phyloP scores from a whole-genome alignment of 2,329 filamentous ascomycete species.

The Aspergillus puulaauensis region DNA sequence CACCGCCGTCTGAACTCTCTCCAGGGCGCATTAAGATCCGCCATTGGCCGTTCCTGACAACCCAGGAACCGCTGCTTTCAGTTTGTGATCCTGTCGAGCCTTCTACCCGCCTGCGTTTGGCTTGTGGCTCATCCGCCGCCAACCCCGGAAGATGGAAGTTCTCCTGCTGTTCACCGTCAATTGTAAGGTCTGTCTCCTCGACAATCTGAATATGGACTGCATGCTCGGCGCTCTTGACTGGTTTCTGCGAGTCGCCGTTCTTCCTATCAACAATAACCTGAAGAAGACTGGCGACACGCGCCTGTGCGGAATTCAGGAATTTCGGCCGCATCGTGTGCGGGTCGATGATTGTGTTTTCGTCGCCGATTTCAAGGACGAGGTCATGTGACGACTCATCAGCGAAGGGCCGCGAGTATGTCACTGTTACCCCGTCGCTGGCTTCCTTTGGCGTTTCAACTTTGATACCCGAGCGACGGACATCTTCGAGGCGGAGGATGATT shows the following conservation, averaged over 20 bases:
- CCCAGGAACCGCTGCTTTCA: slow-evolving; percentile 50
- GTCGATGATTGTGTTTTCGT: slow-evolving; percentile 62
- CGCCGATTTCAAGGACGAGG: slow-evolving; percentile 76
- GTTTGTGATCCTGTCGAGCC: neutral
- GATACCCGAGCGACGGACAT: slow-evolving; percentile 85
- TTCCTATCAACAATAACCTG: slow-evolving; percentile 81
- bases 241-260: slow-evolving; percentile 33
- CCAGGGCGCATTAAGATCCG: slow-evolving; percentile 63
- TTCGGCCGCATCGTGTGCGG: slow-evolving; percentile 59
- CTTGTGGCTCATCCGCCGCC: slow-evolving; percentile 3
- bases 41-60: slow-evolving; percentile 70
- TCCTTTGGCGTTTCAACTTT: slow-evolving; percentile 57
- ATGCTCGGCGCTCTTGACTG: slow-evolving; percentile 63
- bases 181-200: slow-evolving; percentile 41
- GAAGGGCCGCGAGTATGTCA: slow-evolving; percentile 75
- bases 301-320: slow-evolving; percentile 71
- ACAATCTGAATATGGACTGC: slow-evolving; percentile 62
- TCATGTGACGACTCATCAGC: slow-evolving; percentile 73
- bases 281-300: slow-evolving; percentile 70
- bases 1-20: slow-evolving; percentile 41
- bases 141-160: neutral
- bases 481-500: slow-evolving; percentile 76
- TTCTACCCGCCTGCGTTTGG: slow-evolving; percentile 17
- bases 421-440: slow-evolving; percentile 33
- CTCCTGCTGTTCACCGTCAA: slow-evolving; percentile 39